These are phyloP conservation scores for Chrysanthemum seticuspe DNA, from an alignment of 129 eudicot species.

Conservation along the genomic window DNA sequence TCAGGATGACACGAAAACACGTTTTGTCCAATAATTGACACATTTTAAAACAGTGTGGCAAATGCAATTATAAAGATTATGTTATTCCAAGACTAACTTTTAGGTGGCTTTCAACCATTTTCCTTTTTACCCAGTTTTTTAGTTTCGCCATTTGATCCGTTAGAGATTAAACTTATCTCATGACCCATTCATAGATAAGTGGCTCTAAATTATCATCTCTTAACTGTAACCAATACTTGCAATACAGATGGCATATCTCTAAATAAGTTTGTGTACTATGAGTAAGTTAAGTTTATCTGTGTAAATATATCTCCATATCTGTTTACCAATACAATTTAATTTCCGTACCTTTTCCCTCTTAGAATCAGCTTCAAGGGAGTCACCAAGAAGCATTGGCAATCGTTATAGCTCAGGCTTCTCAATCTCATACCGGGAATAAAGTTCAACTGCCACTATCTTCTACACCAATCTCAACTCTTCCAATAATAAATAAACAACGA, in stretches of 20 bases:
- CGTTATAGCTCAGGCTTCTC: slow-evolving; percentile 49
- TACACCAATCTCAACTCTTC: slow-evolving; percentile 36
- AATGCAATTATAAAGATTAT: too few relatives aligned
- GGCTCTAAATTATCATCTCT: background rate
- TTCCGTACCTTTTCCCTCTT: slow-evolving; percentile 24
- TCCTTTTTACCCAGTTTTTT: too few relatives aligned
- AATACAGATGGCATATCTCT: background rate
- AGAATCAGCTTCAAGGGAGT: slow-evolving; percentile 53
- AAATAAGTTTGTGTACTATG: background rate
- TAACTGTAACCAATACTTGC: background rate
- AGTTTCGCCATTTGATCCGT: too few relatives aligned
- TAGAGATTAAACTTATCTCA: too few relatives aligned
- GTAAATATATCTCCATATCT: slow-evolving; percentile 7
- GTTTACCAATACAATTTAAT: background rate
- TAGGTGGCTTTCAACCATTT: too few relatives aligned
- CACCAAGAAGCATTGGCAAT: slow-evolving; percentile 53
- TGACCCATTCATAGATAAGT: too few relatives aligned
- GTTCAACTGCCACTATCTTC: slow-evolving; percentile 34
- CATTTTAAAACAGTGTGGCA: too few relatives aligned
- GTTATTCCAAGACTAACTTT: too few relatives aligned
- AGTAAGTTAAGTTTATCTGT: background rate
- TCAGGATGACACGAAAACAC: too few relatives aligned
- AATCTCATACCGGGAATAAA: slow-evolving; percentile 32
- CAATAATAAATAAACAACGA: slow-evolving; percentile 40
- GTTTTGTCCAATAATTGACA: too few relatives aligned